Evolutionary conservation across 768 basidiomycete genomes (phyloP), one percentile per base, ranked within the genome.

Genomic region (Bullera alba): DNA sequence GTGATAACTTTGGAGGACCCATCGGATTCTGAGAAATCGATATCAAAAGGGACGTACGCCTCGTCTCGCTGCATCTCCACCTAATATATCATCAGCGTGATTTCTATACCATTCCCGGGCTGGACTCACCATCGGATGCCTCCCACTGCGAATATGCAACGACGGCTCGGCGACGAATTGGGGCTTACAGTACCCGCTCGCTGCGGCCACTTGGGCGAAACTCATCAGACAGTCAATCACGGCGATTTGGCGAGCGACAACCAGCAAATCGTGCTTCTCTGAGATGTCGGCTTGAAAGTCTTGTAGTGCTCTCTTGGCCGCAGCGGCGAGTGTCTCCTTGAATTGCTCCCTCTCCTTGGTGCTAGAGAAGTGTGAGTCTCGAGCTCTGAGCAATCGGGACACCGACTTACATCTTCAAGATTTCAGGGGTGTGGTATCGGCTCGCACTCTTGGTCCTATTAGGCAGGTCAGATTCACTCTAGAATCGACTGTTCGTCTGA

Each of bases 11-110:
- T 73, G 17, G 67, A 61, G 25, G 47, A 41, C 29, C 61, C 48
- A 19, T 61, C 59, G 3, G 52, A 76, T 16, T 75, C 78, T 6
- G 84, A 84, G 66, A 95, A 81, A 1, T 72, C 61, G 16, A 93
- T 71, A 12, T 81, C 79, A 68, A 95, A 96, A 2, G 89, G 84
- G 1, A 96, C 83, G 72, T 88, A 93, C 2, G 90, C 87, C 54
- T 86, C 82, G 1, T 82, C 74, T 32, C 81, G 76, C 19, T 91
- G 73, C 7, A 78, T 78, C 69, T 95, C 92, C 15, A 92, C 67
- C 69, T 70, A 38, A 12, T 16, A 8, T 4, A 25, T 16, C 26
- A 37, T 54, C 32, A 29, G 53, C 15, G 34, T 14, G 22, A 29
- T 47, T 12, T 43, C 23, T 32, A n/a, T 19, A 15, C 34, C 17